phyloP scores from a whole-genome alignment of 441 rosid genomes.

The Isatis lusitanica region DNA sequence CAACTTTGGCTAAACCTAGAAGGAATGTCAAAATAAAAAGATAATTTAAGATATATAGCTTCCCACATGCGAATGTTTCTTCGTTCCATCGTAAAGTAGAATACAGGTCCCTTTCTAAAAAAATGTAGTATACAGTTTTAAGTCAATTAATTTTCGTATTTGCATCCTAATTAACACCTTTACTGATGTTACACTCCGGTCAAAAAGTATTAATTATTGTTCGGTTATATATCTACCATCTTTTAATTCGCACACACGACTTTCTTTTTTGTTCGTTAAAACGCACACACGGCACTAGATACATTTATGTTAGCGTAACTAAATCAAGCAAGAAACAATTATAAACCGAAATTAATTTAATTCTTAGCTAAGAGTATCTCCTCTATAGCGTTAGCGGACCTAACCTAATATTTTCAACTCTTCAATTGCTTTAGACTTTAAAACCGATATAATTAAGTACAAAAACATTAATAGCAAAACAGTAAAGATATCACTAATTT shows the following conservation, averaged over 20 bases:
- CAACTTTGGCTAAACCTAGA: not conserved
- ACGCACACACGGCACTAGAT: conserved; percentile 15
- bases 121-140: not conserved
- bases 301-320: conserved; percentile 13
- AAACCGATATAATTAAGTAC: not conserved
- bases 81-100: conserved; percentile 5
- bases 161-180: conserved; percentile 17
- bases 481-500: not conserved
- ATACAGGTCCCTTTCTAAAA: not conserved
- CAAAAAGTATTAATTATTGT: conserved; percentile 26
- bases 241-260: conserved; percentile 17
- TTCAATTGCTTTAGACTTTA: not conserved
- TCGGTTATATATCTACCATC: conserved; percentile 19
- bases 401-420: not conserved
- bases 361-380: not conserved
- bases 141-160: not conserved
- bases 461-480: not conserved
- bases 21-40: conserved; percentile 21
- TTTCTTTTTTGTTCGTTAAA: conserved; percentile 1
- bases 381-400: not conserved
- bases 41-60: not conserved
- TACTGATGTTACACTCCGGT: conserved; percentile 29
- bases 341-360: conserved; percentile 9
- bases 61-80: conserved; percentile 32
- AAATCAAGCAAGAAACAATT: not conserved